Evolutionary conservation across 371 early-diverging fungal species (phyloP).

Genomic region (Circinella minor): DNA sequence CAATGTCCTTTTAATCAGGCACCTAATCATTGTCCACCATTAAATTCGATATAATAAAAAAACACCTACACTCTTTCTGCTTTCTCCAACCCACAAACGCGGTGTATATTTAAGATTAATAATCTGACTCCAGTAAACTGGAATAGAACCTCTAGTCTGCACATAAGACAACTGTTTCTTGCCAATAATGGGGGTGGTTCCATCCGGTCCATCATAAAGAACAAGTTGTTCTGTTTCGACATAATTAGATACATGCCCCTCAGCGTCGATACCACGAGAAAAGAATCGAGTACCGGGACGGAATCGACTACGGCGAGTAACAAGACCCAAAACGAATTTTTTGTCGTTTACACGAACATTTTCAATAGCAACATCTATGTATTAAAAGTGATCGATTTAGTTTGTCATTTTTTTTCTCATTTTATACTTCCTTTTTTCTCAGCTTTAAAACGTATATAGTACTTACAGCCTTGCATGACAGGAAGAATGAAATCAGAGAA

Average conservation of each 20-base stretch:
- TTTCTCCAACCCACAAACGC: constrained; percentile 72
- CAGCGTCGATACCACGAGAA: constrained; percentile 91
- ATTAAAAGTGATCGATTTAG: not conserved
- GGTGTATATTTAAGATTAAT: constrained; percentile 94
- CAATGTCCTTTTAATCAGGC: too few relatives aligned
- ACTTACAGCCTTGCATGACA: constrained; percentile 89
- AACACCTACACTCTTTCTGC: constrained; percentile 65
- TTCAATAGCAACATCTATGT: constrained; percentile 59
- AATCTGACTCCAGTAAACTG: constrained; percentile 95
- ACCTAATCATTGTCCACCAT: too few relatives aligned
- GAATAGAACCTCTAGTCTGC: constrained; percentile 98
- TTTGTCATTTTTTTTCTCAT: not conserved
- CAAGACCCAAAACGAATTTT: constrained; percentile 75
- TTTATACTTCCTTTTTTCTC: not conserved
- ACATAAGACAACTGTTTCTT: constrained; percentile 71
- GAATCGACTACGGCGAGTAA: constrained; percentile 82
- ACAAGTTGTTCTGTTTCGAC: constrained; percentile 99
- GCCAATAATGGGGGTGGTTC: constrained; percentile 27
- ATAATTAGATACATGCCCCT: constrained; percentile 96
- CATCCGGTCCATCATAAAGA: constrained; percentile 47
- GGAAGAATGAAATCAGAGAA: constrained; percentile 84
- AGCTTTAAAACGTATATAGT: not conserved
- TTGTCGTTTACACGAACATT: constrained; percentile 61
- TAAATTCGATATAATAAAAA: too few relatives aligned
- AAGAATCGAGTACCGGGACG: constrained; percentile 91